A percentile compares a stretch with the other conserved stretches of the same genome.
Evolutionary conservation across 2,329 filamentous ascomycete species (phyloP).

Genomic region (Penicillium italicum): DNA sequence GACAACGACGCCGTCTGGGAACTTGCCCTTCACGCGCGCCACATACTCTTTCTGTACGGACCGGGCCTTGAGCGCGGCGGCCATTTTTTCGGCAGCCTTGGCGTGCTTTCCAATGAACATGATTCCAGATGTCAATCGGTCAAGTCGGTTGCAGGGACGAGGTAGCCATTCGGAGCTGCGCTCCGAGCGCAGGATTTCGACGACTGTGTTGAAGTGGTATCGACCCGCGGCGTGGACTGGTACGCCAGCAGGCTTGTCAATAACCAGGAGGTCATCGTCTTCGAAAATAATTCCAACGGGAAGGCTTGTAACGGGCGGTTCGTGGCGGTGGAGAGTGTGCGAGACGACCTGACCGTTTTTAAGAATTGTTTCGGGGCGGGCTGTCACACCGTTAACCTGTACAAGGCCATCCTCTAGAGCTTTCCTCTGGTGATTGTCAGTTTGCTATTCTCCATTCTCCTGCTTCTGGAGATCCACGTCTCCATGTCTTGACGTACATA

Average conservation of each 20-base stretch:
- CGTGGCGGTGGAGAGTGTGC: slow-evolving; percentile 91
- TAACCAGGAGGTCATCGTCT: slow-evolving; percentile 88
- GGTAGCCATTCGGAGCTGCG: slow-evolving; percentile 57
- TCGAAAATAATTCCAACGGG: slow-evolving; percentile 83
- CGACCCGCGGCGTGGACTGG: slow-evolving; percentile 93
- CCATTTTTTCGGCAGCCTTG: slow-evolving; percentile 72
- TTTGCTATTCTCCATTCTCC: background rate
- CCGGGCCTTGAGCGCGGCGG: slow-evolving; percentile 69
- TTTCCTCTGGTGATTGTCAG: slow-evolving; percentile 49
- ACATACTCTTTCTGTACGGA: slow-evolving; percentile 95
- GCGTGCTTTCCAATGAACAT: slow-evolving; percentile 96
- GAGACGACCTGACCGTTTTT: slow-evolving; percentile 89
- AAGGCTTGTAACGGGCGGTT: slow-evolving; percentile 82
- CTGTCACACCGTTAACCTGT: slow-evolving; percentile 72
- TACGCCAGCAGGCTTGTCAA: slow-evolving; percentile 93
- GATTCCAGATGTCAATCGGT: slow-evolving; percentile 88
- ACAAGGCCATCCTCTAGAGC: slow-evolving; percentile 80
- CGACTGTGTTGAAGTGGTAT: slow-evolving; percentile 91
- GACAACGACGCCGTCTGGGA: slow-evolving; percentile 84
- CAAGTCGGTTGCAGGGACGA: slow-evolving; percentile 83
- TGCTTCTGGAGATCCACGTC: background rate
- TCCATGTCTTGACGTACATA: slow-evolving; percentile 61
- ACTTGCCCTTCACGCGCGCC: slow-evolving; percentile 83
- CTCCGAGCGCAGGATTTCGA: slow-evolving; percentile 88
- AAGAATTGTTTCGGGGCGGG: slow-evolving; percentile 64